Conservation (phyloP, 2,329 filamentous ascomycete genomes). For the Catunica adiposa region DNA sequence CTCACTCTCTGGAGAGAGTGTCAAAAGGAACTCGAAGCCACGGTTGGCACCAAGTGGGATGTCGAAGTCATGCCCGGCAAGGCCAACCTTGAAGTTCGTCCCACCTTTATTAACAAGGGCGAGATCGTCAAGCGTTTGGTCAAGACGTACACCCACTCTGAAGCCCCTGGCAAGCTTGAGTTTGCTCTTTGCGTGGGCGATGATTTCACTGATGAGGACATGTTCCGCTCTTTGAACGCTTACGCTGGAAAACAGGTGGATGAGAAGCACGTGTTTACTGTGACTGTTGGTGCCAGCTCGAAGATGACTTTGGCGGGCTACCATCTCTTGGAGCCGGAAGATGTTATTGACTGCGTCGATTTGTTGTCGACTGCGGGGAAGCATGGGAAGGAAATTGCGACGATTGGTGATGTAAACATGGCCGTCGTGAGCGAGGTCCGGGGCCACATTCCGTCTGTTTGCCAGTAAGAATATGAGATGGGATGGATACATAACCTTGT, state of each 20-base stretch:
- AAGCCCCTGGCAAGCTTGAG: conserved; percentile 42
- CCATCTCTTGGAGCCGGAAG: conserved; percentile 74
- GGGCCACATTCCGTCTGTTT: conserved; percentile 29
- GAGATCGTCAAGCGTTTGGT: conserved; percentile 81
- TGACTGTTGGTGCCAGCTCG: conserved; percentile 79
- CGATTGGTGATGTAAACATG: conserved; percentile 37
- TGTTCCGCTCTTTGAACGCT: conserved; percentile 66
- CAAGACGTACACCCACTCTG: conserved; percentile 45
- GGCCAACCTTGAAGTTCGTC: conserved; percentile 91
- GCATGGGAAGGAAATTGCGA: conserved; percentile 23
- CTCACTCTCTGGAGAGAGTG: conserved; percentile 65
- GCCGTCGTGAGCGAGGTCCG: conserved; percentile 37
- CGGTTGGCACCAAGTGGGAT: conserved; percentile 64
- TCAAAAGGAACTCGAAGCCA: conserved; percentile 62
- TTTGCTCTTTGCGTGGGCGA: conserved; percentile 87
- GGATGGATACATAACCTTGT: no score
- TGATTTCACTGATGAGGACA: conserved; percentile 95
- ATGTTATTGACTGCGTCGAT: conserved; percentile 59
- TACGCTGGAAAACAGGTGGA: conserved; percentile 36
- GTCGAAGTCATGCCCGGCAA: conserved; percentile 96
- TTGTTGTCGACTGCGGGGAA: conserved; percentile 35
- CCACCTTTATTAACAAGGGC: conserved; percentile 94
- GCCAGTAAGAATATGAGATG: not conserved
- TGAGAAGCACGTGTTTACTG: conserved; percentile 61
- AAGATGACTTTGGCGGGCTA: conserved; percentile 84